phyloP scores from a whole-genome alignment of 2,329 filamentous ascomycete species.

The Fusarium sp. region DNA sequence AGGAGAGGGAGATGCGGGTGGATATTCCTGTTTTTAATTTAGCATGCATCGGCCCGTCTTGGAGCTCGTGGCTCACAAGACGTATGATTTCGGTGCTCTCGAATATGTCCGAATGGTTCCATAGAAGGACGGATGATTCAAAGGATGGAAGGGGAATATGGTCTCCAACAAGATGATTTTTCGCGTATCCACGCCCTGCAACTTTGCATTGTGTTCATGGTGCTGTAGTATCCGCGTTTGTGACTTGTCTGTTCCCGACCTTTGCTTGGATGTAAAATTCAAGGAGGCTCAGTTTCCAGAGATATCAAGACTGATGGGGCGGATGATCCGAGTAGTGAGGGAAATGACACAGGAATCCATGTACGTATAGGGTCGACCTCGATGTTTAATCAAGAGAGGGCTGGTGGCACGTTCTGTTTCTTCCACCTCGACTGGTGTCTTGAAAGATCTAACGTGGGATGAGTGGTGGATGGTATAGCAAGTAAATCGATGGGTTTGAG shows the following conservation, averaged over 20 bases:
- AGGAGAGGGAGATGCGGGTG: conserved; percentile 41
- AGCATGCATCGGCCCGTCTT: conserved; percentile 49
- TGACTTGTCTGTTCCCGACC: background rate
- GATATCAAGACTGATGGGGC: background rate
- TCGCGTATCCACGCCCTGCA: conserved; percentile 27
- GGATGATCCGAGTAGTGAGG: no score
- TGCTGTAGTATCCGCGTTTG: background rate
- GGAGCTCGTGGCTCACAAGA: conserved; percentile 41
- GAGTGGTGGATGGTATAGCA: background rate
- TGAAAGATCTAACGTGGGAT: no score
- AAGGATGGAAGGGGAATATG: conserved; percentile 46
- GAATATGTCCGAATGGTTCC: conserved; percentile 43
- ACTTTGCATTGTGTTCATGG: conserved; percentile 2
- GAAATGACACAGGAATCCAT: background rate
- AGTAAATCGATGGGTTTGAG: background rate
- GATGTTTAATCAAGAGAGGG: background rate
- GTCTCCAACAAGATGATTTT: conserved; percentile 50
- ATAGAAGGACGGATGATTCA: conserved; percentile 46
- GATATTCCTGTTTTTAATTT: conserved; percentile 51
- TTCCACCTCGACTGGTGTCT: background rate
- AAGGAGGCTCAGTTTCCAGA: background rate
- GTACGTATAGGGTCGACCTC: no score
- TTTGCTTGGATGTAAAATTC: background rate
- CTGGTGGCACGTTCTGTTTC: no score
- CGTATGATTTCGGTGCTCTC: conserved; percentile 42